Base-by-base conservation (phyloP, 306 rosid genomes). In the Hippophae rhamnoides region DNA sequence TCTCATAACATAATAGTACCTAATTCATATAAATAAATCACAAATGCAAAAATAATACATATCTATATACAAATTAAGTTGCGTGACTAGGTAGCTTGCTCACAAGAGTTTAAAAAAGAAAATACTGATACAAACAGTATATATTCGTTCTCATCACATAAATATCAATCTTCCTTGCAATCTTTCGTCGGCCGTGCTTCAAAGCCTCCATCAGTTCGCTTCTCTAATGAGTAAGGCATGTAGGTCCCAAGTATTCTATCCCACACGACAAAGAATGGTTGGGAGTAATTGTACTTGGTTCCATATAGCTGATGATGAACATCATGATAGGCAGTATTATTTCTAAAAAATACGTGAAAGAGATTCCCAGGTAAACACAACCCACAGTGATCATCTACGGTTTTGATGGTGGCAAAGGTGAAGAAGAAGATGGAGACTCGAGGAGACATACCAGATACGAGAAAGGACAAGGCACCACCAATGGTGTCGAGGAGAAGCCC, bases 231-330 rank as follows among this genome's bases (percentile, higher is more conserved):
- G 78, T 78, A 84, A 7, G 90, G 95, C 97, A 90, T 86, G 72
- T 84, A 61, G 44, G 97, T 90, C 9, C 94, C 95, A 2, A 86
- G 85, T 64, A 86, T 67, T 68, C 69, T 86, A 71, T 90, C 95
- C 97, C 95, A 90, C 61, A 82, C 65, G n/a, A 81, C 78, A 65
- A 90, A 90, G 76, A 90, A 90, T 40, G 97, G 95, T 56, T 90
- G 97, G 26, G 95, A 86, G 65, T 82, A 90, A 60, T 84, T 90
- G 73, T 84, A 86, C 66, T 84, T 90, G 48, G 80, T 67, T 18
- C 97, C 97, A 56, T 84, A 85, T 13, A 90, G 88, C 71, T 90
- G 97, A 73, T 89, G 97, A 52, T 89, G 97, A 50, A 89, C 73
- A 62, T 89, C 97, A 76, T 86, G 95, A 71, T 89, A 89, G 11